Percentiles rank a stretch among this genome's conserved stretches.
Evolutionary conservation across 108 stramenopile species (phyloP).

Genomic region (Thalassiosira profunda): DNA sequence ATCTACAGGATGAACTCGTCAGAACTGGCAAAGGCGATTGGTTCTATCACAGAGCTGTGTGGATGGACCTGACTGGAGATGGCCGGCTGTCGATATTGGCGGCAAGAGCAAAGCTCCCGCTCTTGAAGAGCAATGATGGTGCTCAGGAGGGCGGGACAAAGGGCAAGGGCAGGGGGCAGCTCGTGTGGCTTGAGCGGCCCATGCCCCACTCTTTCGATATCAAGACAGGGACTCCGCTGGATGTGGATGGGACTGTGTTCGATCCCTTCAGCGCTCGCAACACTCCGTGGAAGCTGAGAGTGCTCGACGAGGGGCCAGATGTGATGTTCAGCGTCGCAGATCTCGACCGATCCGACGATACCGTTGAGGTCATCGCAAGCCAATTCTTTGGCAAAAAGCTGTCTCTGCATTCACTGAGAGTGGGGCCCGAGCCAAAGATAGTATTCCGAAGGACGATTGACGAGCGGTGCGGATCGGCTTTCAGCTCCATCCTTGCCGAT

Average conservation of each 20-base stretch:
- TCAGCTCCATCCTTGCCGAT: slow-evolving; percentile 88
- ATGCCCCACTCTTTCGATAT: slow-evolving; percentile 66
- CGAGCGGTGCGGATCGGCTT: slow-evolving; percentile 88
- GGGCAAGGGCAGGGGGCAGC: slow-evolving; percentile 56
- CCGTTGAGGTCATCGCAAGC: slow-evolving; percentile 91
- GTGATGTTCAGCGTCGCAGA: slow-evolving; percentile 97
- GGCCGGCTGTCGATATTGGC: slow-evolving; percentile 90
- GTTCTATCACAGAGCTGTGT: slow-evolving; percentile 96
- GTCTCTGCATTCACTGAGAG: slow-evolving; percentile 81
- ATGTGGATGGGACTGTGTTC: slow-evolving; percentile 82
- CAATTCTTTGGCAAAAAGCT: slow-evolving; percentile 92
- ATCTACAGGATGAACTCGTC: slow-evolving; percentile 27
- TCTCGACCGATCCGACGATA: slow-evolving; percentile 85
- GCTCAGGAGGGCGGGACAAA: not conserved
- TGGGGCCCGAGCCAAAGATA: slow-evolving; percentile 62
- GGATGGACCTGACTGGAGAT: slow-evolving; percentile 92
- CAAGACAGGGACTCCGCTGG: slow-evolving; percentile 74
- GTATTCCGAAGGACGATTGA: slow-evolving; percentile 78
- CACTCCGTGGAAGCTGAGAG: slow-evolving; percentile 85
- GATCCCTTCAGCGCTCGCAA: slow-evolving; percentile 77
- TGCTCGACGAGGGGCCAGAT: slow-evolving; percentile 94
- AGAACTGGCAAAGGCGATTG: slow-evolving; percentile 59
- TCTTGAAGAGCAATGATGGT: slow-evolving; percentile 22
- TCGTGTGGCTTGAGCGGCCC: slow-evolving; percentile 90
- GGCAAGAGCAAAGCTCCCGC: slow-evolving; percentile 79